Evolutionary conservation across 345 rosid genomes (phyloP), one percentile per base, ranked within the genome.

Genomic region (Salix brachista): DNA sequence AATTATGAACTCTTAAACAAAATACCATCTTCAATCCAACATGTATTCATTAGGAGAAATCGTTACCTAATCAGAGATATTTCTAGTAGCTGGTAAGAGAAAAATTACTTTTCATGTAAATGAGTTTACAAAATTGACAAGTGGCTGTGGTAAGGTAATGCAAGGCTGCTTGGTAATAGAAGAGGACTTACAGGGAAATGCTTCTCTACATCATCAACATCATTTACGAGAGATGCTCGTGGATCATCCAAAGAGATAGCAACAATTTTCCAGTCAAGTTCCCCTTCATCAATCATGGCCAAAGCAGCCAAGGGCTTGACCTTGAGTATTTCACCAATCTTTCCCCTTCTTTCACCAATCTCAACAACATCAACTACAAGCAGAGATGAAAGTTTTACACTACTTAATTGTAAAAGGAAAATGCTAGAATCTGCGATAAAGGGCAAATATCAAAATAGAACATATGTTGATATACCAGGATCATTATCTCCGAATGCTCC

Each of bases 231-330:
- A 80, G 95, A 85, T 85, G 99, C 98, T 80, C 86, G 91, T 71
- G 98, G 95, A 77, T 96, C 99, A 85, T 92, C 98, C 85, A 96
- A 65, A 39, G 99, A 92, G 80, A 94, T 90, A 37, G 93, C 93
- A 77, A 96, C 93, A 69, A 96, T 90, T 85, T 96, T 96, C 99
- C 98, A 96, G 87, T 94, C 97, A 71, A 96, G 92, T 79, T 96
- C 98, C 71, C 99, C 99, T 80, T 96, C 99, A 80, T 96, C 99
- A 81, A 92, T 88, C 99, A 96, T 96, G 67, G 98, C 97, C 71
- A 94, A 79, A 64, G 93, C 97, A 81, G 86, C 98, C 85, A 93
- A 69, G 34, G 99, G 99, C 85, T 94, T 96, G 82, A 94, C 86
- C 80, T 82, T 89, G 2, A 96, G 84, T 80, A 96, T 75, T 73